Evolutionary conservation across 495 filamentous ascomycete genomes (phyloP), one percentile per base, ranked within the genome.

Genomic region (Aspergillus hancockii): DNA sequence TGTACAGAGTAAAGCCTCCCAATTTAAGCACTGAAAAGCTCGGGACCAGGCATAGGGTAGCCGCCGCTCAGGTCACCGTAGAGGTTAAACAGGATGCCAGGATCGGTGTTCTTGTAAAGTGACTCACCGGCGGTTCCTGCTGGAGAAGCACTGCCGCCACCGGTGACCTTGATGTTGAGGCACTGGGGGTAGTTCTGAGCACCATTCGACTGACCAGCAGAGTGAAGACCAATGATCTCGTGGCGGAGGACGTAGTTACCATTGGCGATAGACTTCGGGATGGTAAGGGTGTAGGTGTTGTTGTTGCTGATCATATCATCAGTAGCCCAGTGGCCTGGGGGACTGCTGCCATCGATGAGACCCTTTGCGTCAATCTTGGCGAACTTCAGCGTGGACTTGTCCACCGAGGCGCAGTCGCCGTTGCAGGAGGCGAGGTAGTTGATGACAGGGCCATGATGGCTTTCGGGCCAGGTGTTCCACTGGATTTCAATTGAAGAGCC

Each of bases 231-330:
- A 57, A 92, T 88, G 59, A 91, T 85, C 71, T 92, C 90, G 69
- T 91, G 85, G 38, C 90, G 84, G 43, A 93, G 72, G 38, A 93
- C 85, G 67, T 91, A 93, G 73, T 88, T 84, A n/a, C 89, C 89
- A 4, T 84, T 66, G 21, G 79, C 79, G 49, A 92, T 79, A 57
- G 74, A 72, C 6, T 72, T 45, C 8, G 90, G 89, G 63, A 93
- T 88, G 32, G 81, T 83, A 32, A 90, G 81, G 55, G 82, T 77
- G 82, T 85, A 88, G 56, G 75, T 82, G 69, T 82, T 83, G 79
- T 83, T 81, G 71, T 85, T 84, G 40, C 75, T 72, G 66, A 86
- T 84, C 46, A 94, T 75, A 18, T 79, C 65, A 65, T 92, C 87
- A 9, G 83, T 72, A 5, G 79, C 87, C 89, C 89, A 92, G 8